These are phyloP conservation scores for Candida taoyuanica DNA, from an alignment of 805 yeast species.

Conservation along the genomic window DNA sequence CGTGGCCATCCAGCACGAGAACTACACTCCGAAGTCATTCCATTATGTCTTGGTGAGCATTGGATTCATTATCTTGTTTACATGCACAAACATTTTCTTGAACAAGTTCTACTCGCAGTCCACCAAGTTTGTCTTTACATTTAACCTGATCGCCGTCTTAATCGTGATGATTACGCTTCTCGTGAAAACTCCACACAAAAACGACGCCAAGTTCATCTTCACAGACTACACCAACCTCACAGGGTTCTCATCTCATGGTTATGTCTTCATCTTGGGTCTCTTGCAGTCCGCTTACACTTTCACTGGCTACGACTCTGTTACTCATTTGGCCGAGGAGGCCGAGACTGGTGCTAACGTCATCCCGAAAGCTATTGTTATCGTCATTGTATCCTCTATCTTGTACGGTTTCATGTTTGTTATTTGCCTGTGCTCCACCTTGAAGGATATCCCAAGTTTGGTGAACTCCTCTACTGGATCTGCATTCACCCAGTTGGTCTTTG, in stretches of 20 bases:
- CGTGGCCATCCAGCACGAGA: conserved; percentile 18
- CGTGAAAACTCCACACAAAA: conserved; percentile 23
- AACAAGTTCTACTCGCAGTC: conserved; percentile 24
- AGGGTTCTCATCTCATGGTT: conserved; percentile 24
- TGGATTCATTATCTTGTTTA: conserved; percentile 24
- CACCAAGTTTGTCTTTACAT: conserved; percentile 16
- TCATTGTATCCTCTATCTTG: conserved; percentile 26
- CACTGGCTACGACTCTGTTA: conserved; percentile 32
- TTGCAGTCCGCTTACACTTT: conserved; percentile 27
- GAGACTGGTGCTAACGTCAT: conserved; percentile 25
- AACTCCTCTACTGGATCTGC: conserved; percentile 25
- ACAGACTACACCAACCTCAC: conserved; percentile 23
- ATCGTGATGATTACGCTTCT: conserved; percentile 20
- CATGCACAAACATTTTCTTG: conserved; percentile 20
- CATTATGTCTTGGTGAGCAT: conserved; percentile 22
- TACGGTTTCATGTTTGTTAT: conserved; percentile 32
- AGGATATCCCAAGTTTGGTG: conserved; percentile 17
- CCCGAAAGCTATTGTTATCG: conserved; percentile 32
- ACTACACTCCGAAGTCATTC: conserved; percentile 16
- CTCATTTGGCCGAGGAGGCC: conserved; percentile 34
- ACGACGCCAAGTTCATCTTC: conserved; percentile 24
- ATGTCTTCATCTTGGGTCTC: conserved; percentile 26
- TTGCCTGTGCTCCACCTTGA: conserved; percentile 28
- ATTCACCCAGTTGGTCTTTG: conserved; percentile 22
- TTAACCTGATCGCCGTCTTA: conserved; percentile 20